Base-by-base conservation (phyloP, 2,329 filamentous ascomycete species). In the Diaporthe ampelina region DNA sequence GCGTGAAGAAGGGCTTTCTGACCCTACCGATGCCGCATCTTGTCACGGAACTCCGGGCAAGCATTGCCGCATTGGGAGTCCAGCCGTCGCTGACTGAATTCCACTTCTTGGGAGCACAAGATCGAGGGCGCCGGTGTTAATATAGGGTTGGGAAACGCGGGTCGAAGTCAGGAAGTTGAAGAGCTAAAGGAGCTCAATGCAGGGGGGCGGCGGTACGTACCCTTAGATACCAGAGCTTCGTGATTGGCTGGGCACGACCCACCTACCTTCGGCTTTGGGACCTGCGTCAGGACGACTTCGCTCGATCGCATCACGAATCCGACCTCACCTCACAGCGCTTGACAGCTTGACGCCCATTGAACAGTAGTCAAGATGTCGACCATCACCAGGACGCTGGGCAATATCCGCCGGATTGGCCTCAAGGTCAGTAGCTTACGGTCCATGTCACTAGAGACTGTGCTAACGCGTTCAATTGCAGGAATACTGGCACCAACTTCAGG, bases 401-500 rank as follows among this genome's bases (percentile, higher is more conserved):
- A 98, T 84, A 84, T 98, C 82, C 93, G 95, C 88, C 93, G 91
- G 86, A 91, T 97, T 83, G 97, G 97, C 72, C 81, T 98, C 82
- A 97, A 95, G 93, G 95, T 95, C 85, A 26, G 29, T 77, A 85
- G 70, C 40, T 48, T 57, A n/a, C 29, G 58, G 40, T 19, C 10
- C 29, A 13, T 29, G 48, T 21, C 50, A 35, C 24, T 11, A 13
- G 54, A 58, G 52, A 78, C 43, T 57, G 75, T 73, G 79, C 79
- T 90, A 82, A 89, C 81, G 76, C 67, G 71, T 17, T 45, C 76
- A 74, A 76, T 80, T 58, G 79, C 82, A 97, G 95, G 94, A 98
- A 84, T 97, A 93, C 89, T 93, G 91, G 86, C 93, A 94, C 86
- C 97, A 98, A 89, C 90, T 98, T 90, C 92, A 96, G 87, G 94